Conservation (phyloP, 768 basidiomycete genomes). For the Ramaria rubella region DNA sequence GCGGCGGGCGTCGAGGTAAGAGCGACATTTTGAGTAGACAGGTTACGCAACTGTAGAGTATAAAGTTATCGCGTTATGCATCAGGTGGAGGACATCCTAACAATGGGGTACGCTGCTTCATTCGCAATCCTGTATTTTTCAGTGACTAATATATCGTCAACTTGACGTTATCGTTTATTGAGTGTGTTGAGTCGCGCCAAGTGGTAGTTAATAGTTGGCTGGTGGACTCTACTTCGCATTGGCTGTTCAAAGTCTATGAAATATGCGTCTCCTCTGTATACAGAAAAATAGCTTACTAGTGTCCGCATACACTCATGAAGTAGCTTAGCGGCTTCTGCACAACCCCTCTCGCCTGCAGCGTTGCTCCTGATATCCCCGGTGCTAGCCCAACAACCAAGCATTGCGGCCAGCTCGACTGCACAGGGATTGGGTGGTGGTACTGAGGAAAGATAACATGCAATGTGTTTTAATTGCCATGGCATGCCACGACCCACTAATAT, state of each 20-base stretch:
- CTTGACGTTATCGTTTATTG: conserved; percentile 43
- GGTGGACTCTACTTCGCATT: conserved; percentile 56
- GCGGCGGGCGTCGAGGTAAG: background rate
- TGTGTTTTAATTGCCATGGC: conserved; percentile 4
- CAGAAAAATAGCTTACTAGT: conserved; percentile 48
- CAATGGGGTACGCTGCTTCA: too few species aligned
- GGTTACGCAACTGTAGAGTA: background rate
- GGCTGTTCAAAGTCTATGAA: conserved; percentile 39
- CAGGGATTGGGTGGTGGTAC: conserved; percentile 44
- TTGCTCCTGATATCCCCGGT: conserved; percentile 53
- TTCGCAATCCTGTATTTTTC: background rate
- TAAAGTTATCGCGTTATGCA: background rate
- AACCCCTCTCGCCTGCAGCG: conserved; percentile 35
- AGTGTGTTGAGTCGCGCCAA: conserved; percentile 72
- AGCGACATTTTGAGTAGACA: conserved; percentile 54
- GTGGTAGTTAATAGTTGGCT: conserved; percentile 85
- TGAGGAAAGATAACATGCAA: conserved; percentile 15
- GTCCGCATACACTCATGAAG: conserved; percentile 83
- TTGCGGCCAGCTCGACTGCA: conserved; percentile 63
- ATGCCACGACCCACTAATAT: background rate
- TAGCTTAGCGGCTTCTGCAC: conserved; percentile 50
- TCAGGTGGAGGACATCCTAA: too few species aligned
- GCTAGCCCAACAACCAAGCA: conserved; percentile 87
- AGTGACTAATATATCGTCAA: background rate
- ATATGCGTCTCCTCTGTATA: background rate